Conservation (phyloP, 495 filamentous ascomycete species). For the Podospora appendiculata region DNA sequence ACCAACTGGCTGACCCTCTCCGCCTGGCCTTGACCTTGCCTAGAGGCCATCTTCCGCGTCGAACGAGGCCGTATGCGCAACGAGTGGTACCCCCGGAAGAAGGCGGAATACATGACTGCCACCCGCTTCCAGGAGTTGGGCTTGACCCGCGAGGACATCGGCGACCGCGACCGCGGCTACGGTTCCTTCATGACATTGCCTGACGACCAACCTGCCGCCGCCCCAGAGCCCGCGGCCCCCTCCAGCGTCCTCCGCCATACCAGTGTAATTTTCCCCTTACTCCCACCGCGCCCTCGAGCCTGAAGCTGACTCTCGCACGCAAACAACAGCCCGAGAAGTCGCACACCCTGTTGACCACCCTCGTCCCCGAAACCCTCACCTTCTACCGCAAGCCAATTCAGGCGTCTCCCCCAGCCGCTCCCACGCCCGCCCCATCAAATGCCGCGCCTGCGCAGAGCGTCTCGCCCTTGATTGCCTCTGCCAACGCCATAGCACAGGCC, state of each 20-base stretch:
- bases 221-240: background rate
- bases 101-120: constrained; percentile 39
- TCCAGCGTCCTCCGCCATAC: background rate
- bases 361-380: constrained; percentile 79
- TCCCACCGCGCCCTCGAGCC: background rate
- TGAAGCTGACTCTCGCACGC: constrained; percentile 5
- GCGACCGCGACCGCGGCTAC: constrained; percentile 32
- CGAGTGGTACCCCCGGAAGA: constrained; percentile 33
- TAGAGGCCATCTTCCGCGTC: constrained; percentile 37
- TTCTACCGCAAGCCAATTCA: constrained; percentile 65
- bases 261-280: constrained; percentile 4
- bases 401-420: constrained; percentile 10
- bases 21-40: background rate
- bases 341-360: constrained; percentile 81
- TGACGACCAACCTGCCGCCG: background rate
- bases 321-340: constrained; percentile 46
- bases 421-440: background rate
- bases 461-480: constrained; percentile 15
- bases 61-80: constrained; percentile 42
- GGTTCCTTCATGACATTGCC: constrained; percentile 4
- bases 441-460: background rate
- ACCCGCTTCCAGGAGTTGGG: constrained; percentile 32
- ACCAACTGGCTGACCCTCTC: background rate
- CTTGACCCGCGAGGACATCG: constrained; percentile 29
- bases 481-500: background rate